Evolutionary conservation across 2,329 filamentous ascomycete genomes (phyloP).

Genomic region (Fusarium sp.): DNA sequence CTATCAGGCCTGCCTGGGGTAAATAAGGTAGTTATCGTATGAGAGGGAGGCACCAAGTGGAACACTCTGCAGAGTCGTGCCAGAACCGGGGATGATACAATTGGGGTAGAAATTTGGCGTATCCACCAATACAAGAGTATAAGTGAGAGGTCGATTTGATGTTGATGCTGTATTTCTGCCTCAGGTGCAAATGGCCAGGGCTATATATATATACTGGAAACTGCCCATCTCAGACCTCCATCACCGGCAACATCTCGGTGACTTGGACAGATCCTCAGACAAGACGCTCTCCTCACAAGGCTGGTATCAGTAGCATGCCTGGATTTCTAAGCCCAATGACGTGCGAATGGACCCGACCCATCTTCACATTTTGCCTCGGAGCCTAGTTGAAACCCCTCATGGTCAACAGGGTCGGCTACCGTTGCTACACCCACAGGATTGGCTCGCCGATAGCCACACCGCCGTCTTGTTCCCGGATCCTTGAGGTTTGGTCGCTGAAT

Average conservation of each 20-base stretch:
- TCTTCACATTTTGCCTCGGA: background rate
- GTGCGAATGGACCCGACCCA: conserved; percentile 1
- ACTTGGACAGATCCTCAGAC: background rate
- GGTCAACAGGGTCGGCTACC: background rate
- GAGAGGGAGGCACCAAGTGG: conserved; percentile 5
- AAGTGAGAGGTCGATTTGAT: background rate
- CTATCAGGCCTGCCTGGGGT: background rate
- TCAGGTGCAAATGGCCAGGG: background rate
- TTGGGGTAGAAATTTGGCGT: background rate
- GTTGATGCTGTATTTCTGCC: background rate
- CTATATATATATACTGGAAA: background rate
- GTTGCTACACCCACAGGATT: background rate
- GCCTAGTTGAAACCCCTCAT: background rate
- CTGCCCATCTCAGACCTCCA: background rate
- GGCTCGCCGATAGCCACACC: background rate
- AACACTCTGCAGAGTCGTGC: background rate
- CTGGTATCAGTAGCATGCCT: background rate
- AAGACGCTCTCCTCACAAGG: background rate
- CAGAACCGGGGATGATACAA: background rate
- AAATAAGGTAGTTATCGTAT: conserved; percentile 1
- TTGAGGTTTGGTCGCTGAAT: conserved; percentile 12
- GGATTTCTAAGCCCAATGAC: conserved; percentile 17
- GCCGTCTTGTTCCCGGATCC: background rate
- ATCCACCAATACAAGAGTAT: background rate
- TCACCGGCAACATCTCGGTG: background rate